Conservation (phyloP, 768 basidiomycete genomes). For the Rickenella mellea region DNA sequence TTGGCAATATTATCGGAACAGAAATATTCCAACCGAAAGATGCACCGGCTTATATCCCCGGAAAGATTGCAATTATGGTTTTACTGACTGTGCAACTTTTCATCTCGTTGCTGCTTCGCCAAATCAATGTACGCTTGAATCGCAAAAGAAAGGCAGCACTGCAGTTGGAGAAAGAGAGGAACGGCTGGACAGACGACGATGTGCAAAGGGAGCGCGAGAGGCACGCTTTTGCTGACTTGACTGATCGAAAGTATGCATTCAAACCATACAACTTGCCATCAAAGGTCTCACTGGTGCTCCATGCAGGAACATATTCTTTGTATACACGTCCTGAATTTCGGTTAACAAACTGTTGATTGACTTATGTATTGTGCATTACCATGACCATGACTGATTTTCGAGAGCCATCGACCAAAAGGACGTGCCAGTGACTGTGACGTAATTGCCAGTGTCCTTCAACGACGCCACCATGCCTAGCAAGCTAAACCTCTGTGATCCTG, state of each 20-base stretch:
- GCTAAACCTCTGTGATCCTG: neutral
- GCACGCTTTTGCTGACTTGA: slow-evolving; percentile 54
- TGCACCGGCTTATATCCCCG: slow-evolving; percentile 54
- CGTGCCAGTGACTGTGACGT: too few species aligned
- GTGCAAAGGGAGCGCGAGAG: slow-evolving; percentile 48
- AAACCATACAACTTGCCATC: neutral
- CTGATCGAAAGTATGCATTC: slow-evolving; percentile 47
- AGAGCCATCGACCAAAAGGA: too few species aligned
- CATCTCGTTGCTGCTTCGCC: slow-evolving; percentile 38
- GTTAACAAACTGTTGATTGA: too few species aligned
- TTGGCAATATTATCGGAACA: slow-evolving; percentile 55
- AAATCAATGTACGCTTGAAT: slow-evolving; percentile 48
- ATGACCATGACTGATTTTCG: too few species aligned
- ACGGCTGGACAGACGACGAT: slow-evolving; percentile 51
- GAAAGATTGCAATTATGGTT: slow-evolving; percentile 57
- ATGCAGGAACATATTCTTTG: slow-evolving; percentile 46
- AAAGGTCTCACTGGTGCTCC: too few species aligned
- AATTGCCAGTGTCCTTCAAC: too few species aligned
- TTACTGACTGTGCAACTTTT: slow-evolving; percentile 43
- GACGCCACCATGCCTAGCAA: too few species aligned
- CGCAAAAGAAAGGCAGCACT: slow-evolving; percentile 32
- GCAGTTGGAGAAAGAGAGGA: slow-evolving; percentile 31
- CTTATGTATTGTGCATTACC: too few species aligned
- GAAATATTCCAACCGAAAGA: slow-evolving; percentile 56
- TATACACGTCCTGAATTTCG: slow-evolving; percentile 40